These are phyloP conservation scores for Yamadazyma mexicana DNA, from an alignment of 1,139 yeast species.

Conservation along the genomic window DNA sequence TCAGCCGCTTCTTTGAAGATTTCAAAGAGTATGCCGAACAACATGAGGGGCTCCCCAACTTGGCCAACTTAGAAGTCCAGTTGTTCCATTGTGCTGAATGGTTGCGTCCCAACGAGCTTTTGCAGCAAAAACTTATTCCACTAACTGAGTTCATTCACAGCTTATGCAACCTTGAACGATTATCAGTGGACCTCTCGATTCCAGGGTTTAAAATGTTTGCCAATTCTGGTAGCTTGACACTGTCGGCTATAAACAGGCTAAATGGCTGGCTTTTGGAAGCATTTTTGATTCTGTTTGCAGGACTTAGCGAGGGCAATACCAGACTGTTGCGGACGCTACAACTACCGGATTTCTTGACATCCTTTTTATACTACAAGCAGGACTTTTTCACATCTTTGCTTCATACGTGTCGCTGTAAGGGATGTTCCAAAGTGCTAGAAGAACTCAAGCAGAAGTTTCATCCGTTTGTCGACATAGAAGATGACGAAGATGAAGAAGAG, in stretches of 20 bases:
- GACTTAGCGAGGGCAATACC: slow-evolving; percentile 11
- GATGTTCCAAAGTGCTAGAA: slow-evolving; percentile 33
- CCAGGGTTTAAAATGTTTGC: slow-evolving; percentile 45
- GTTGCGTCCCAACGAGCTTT: slow-evolving; percentile 39
- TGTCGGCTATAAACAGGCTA: slow-evolving; percentile 29
- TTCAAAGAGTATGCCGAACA: slow-evolving; percentile 21
- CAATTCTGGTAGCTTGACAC: slow-evolving; percentile 30
- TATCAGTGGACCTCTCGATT: slow-evolving; percentile 37
- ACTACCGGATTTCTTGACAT: slow-evolving; percentile 39
- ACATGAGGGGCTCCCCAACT: slow-evolving; percentile 32
- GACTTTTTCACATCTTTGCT: slow-evolving; percentile 36
- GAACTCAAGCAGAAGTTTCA: slow-evolving; percentile 23
- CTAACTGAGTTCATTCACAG: slow-evolving; percentile 31
- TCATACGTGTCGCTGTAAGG: slow-evolving; percentile 40
- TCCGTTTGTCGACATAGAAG: slow-evolving; percentile 21
- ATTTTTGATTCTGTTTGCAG: slow-evolving; percentile 31
- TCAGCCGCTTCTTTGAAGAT: slow-evolving; percentile 30
- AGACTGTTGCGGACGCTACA: slow-evolving; percentile 27
- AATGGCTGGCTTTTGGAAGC: slow-evolving; percentile 39
- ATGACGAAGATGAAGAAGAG: slow-evolving; percentile 15
- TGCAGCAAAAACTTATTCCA: slow-evolving; percentile 34
- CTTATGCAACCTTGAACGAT: slow-evolving; percentile 21
- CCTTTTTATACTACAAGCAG: slow-evolving; percentile 41
- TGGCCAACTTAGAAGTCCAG: slow-evolving; percentile 32
- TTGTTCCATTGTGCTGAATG: slow-evolving; percentile 39